Conservation (phyloP, 805 yeast species). For the Starmera pachycereana region DNA sequence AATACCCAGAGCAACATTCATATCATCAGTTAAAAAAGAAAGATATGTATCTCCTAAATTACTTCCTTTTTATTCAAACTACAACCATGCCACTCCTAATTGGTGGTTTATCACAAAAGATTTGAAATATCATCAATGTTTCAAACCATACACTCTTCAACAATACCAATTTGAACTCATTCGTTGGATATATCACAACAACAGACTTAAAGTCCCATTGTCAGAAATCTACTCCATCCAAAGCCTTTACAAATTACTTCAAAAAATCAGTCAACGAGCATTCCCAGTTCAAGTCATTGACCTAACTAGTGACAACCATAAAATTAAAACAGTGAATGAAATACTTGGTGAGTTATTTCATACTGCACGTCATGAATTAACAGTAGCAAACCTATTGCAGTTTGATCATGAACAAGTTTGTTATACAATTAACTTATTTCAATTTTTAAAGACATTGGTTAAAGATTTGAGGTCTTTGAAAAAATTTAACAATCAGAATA, state of each 20-base stretch:
- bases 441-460: slow-evolving; percentile 3
- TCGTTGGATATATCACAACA: slow-evolving; percentile 12
- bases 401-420: slow-evolving; percentile 16
- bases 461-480: not conserved
- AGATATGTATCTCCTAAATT: too few species aligned
- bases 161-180: slow-evolving; percentile 11
- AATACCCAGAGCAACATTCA: not conserved
- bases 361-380: slow-evolving; percentile 15
- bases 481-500: not conserved
- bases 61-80: not conserved
- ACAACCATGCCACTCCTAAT: not conserved
- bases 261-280: slow-evolving; percentile 5
- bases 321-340: slow-evolving; percentile 6
- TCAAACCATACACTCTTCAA: slow-evolving; percentile 1
- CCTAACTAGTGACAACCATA: slow-evolving; percentile 2
- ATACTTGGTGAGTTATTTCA: slow-evolving; percentile 18
- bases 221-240: slow-evolving; percentile 8
- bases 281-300: slow-evolving; percentile 9
- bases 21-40: not conserved
- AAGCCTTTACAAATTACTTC: slow-evolving; percentile 8
- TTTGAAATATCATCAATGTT: not conserved
- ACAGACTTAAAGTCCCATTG: slow-evolving; percentile 8
- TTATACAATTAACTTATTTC: slow-evolving; percentile 6
- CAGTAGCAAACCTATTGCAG: slow-evolving; percentile 10
- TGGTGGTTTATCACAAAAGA: not conserved